Base-by-base conservation (phyloP, 2,329 filamentous ascomycete genomes). In the Paecilomyces fulvus region DNA sequence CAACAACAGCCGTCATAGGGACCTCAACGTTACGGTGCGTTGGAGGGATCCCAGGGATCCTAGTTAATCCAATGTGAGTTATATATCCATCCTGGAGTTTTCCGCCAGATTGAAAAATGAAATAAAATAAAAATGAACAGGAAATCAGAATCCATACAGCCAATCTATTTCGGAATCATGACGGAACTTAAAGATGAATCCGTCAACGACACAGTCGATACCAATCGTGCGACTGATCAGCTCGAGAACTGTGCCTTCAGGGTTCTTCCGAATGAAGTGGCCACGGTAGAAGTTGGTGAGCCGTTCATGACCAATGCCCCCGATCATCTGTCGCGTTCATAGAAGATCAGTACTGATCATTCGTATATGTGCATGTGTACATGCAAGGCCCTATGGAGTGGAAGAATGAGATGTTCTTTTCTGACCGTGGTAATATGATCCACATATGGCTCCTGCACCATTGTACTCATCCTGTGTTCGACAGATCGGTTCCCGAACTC, bases 371-470 rank as follows among this genome's bases (percentile, higher is more conserved):
- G 25, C 25, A 28, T 7, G 25, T 28, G 25, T 28, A 28, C 21
- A 28, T 28, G 25, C 7, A 28, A 28, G 3, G 1, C n/a, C 17
- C 46, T 21, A 49, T 25, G 21, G 21, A 3, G 12, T 25, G 14
- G n/a, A 21, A 55, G 2, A 49, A 6, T 21, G 20, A 21, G 12
- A 20, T 31, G 33, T 25, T 33, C 3, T 63, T 5, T 2, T 28
- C 79, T 75, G 64, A 85, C 78, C 0, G 87, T 90, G 0, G 87
- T 85, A 1, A 90, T 77, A 65, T 91, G 86, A 65, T 91, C 91
- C 1, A 92, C 88, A 64, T 91, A 90, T 1, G 88, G 88, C 67
- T 90, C 83, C 51, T 85, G 78, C 1, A 90, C 87, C 88, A 92
- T 91, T 0, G 88, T 91, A n/a, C 78, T 79, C 88, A 92, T 91